Conservation (phyloP, 1,284 basidiomycete genomes). For the Grifola frondosa region DNA sequence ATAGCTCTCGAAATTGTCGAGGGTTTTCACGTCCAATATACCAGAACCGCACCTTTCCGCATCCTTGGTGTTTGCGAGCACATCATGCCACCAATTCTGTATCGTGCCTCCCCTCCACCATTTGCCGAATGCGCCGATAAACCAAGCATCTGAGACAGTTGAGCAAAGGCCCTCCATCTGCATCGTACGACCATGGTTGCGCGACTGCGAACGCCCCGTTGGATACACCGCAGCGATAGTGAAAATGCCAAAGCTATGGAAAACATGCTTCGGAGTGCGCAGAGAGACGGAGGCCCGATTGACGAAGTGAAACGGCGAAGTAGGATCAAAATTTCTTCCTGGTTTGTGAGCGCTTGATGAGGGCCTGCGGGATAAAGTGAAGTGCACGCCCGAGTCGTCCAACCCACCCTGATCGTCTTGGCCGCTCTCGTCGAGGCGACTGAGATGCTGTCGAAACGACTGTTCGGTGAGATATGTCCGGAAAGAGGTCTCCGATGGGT, state of each 20-base stretch:
- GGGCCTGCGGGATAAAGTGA: slow-evolving; percentile 35
- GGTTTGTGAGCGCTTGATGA: slow-evolving; percentile 27
- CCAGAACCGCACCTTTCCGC: slow-evolving; percentile 74
- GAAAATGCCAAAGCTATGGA: slow-evolving; percentile 82
- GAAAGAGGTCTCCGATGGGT: slow-evolving; percentile 91
- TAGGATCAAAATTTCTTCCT: slow-evolving; percentile 33
- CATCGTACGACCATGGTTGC: slow-evolving; percentile 25
- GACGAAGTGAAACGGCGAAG: slow-evolving; percentile 79
- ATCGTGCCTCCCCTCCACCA: slow-evolving; percentile 83
- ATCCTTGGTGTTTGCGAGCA: slow-evolving; percentile 62
- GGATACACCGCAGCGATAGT: slow-evolving; percentile 81
- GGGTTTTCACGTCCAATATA: slow-evolving; percentile 65
- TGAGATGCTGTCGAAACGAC: slow-evolving; percentile 91
- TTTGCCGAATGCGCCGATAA: slow-evolving; percentile 82
- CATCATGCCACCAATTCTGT: slow-evolving; percentile 69
- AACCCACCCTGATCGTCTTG: slow-evolving; percentile 47
- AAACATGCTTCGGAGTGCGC: slow-evolving; percentile 89
- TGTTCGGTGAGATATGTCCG: slow-evolving; percentile 92
- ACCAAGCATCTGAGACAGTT: slow-evolving; percentile 76
- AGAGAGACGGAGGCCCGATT: slow-evolving; percentile 90
- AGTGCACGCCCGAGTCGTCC: slow-evolving; percentile 33
- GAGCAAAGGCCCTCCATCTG: slow-evolving; percentile 40
- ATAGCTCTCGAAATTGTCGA: slow-evolving; percentile 63
- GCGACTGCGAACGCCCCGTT: slow-evolving; percentile 32
- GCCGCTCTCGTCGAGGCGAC: slow-evolving; percentile 73